These are phyloP conservation scores for Suhomyces ambrosiae DNA, from an alignment of 1,139 yeast genomes.

Conservation along the genomic window DNA sequence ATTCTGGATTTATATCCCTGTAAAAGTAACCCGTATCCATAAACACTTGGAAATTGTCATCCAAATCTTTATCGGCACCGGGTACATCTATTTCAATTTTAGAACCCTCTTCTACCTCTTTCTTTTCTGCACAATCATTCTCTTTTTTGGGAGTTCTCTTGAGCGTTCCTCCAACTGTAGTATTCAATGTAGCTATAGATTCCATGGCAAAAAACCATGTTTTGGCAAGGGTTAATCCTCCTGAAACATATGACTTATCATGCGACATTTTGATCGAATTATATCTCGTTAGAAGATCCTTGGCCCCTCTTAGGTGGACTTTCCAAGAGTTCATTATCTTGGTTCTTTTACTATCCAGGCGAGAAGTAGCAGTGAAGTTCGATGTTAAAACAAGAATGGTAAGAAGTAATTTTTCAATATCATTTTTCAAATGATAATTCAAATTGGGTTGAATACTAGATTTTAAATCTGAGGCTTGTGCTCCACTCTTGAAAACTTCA, in stretches of 20 bases:
- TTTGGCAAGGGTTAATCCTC: conserved; percentile 45
- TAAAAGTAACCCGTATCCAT: conserved; percentile 39
- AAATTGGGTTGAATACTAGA: neutral
- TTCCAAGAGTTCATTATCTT: conserved; percentile 36
- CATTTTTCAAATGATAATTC: conserved; percentile 20
- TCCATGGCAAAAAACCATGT: conserved; percentile 51
- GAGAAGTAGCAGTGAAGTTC: conserved; percentile 37
- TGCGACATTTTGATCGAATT: conserved; percentile 15
- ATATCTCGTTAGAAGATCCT: conserved; percentile 40
- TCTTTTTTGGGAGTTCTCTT: conserved; percentile 13
- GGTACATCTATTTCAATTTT: conserved; percentile 12
- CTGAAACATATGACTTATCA: conserved; percentile 11
- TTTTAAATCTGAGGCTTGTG: conserved; percentile 1
- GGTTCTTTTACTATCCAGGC: conserved; percentile 14
- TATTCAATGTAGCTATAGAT: conserved; percentile 36
- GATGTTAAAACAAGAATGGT: conserved; percentile 43
- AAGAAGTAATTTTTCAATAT: conserved; percentile 40
- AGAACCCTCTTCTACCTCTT: conserved; percentile 5
- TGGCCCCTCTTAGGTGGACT: conserved; percentile 44
- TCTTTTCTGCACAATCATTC: conserved; percentile 2
- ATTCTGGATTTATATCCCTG: conserved; percentile 29
- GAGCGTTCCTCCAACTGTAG: conserved; percentile 37
- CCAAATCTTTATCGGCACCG: conserved; percentile 16
- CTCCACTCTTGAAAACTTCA: conserved; percentile 32
- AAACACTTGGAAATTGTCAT: conserved; percentile 26